Base-by-base conservation (phyloP, 257 asterid genomes). In the Ballota nigra region DNA sequence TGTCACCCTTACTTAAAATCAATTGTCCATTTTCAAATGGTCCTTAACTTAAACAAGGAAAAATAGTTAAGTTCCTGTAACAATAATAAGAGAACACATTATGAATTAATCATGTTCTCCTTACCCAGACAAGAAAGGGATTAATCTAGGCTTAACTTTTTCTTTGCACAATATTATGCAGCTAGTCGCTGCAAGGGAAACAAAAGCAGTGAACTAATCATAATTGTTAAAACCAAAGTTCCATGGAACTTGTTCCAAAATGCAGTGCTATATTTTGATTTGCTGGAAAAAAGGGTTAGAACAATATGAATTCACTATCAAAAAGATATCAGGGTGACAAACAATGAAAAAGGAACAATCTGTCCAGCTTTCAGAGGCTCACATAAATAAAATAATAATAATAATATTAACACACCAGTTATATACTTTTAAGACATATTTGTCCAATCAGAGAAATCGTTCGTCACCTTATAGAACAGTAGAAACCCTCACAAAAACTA, bases 111-210 rank as follows among this genome's bases (percentile, higher is more conserved):
- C 15, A 24, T 53, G 5, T 58, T 57, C 45, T 20, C 31, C 45
- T 26, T 53, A 69, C 41, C 60, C 6, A 49, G 23, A 69, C 9
- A 15, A 75, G 33, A 41, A 52, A 41, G 16, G 6, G 49, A 41
- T 62, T 11, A 53, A 40, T 6, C 40, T 51, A 23, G 49, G 49
- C 12, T 45, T 45, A 8, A 26, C 65, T 45, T 63, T 38, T 72
- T 51, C 72, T 62, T 63, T 68, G 28, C 73, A 65, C 51, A 43
- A 55, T 43, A 70, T 43, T 55, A 29, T 41, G 68, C 24, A 58
- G 55, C 77, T 63, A 76, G 22, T 9, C 6, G 49, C 55, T 47
- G 55, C 72, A 63, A 41, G 28, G 23, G 62, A 62, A 40, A 15
- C 18, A 31, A 34, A 52, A 5, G 2, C 45, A 38, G 61, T 47